Evolutionary conservation across 2,329 filamentous ascomycete species (phyloP), one percentile per base, ranked within the genome.

Genomic region (Coniella lustricola): DNA sequence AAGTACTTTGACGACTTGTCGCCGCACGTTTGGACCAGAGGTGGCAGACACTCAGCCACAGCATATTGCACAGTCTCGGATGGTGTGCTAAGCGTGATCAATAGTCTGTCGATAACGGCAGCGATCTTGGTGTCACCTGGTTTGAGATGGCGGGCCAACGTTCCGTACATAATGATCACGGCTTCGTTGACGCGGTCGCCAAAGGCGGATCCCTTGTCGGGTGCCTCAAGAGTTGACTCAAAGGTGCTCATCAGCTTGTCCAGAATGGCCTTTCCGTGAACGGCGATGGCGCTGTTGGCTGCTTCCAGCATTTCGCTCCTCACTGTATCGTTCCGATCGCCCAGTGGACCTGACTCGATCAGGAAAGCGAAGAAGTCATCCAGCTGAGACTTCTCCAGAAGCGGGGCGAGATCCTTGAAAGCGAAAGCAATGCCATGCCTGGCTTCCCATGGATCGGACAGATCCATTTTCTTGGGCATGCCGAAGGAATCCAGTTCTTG

Each of bases 31-130:
- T 81, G 83, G 29, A 98, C 82, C n/a, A 98, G 75, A 1, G 93
- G 90, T 13, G 93, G 91, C 18, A 98, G 73, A 59, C 93, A 98
- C 60, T 93, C 88, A 3, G 94, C 90, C 50, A 97, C 90, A 40
- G 93, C 93, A 63, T 93, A 96, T 66, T 98, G 93, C 1, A 98
- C 93, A 14, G 88, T 90, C 66, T 98, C 93, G 0, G 93, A 97
- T 22, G 93, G 93, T 12, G 91, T 97, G 64, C 85, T 93, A 38
- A 98, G 73, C 7, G 94, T 96, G 18, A 82, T 81, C 48, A 98
- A 75, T 18, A 98, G 74, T 54, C 90, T 82, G 57, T 91, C 84
- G 44, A 98, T 84, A 39, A 98, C 93, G 49, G 85, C 82, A 1
- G 90, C 89, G 42, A 97, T 81, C 59, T 94, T 90, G 56, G 81